phyloP scores from a whole-genome alignment of 2,329 filamentous ascomycete genomes.

The Plectosphaerella plurivora region DNA sequence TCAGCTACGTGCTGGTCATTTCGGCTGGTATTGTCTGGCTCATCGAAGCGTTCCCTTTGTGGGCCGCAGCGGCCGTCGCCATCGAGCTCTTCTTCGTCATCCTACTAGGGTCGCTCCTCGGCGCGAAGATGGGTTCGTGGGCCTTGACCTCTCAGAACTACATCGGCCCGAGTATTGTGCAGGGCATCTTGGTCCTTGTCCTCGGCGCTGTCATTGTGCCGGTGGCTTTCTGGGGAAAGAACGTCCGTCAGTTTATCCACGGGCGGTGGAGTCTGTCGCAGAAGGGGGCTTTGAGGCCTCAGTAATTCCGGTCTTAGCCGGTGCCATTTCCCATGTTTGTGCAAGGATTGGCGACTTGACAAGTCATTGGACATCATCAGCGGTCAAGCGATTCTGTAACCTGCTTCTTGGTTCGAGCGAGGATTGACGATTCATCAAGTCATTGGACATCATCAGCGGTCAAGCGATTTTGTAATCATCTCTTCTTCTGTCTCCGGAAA shows the following conservation, averaged over 20 bases:
- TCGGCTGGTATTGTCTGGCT: slow-evolving; percentile 19
- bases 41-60: slow-evolving; percentile 18
- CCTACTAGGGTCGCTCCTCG: slow-evolving; percentile 10
- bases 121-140: slow-evolving; percentile 12
- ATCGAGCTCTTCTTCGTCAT: slow-evolving; percentile 12
- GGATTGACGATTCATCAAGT: too few relatives aligned
- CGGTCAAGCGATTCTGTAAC: too few relatives aligned
- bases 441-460: too few relatives aligned
- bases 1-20: slow-evolving; percentile 13
- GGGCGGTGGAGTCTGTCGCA: slow-evolving; percentile 15
- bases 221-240: slow-evolving; percentile 19
- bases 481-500: too few relatives aligned
- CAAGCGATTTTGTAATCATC: too few relatives aligned
- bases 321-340: too few relatives aligned
- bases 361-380: too few relatives aligned
- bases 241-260: slow-evolving; percentile 18
- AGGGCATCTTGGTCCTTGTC: slow-evolving; percentile 12
- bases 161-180: slow-evolving; percentile 7
- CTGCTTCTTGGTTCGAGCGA: too few relatives aligned
- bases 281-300: slow-evolving; percentile 18
- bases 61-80: slow-evolving; percentile 16
- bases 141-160: not conserved
- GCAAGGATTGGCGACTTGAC: too few relatives aligned
- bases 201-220: slow-evolving; percentile 16
- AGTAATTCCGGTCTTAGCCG: slow-evolving; percentile 3